A percentile compares a stretch with the other conserved stretches of the same genome.
Conservation (phyloP, 441 rosid genomes). For the Brassica balearica region DNA sequence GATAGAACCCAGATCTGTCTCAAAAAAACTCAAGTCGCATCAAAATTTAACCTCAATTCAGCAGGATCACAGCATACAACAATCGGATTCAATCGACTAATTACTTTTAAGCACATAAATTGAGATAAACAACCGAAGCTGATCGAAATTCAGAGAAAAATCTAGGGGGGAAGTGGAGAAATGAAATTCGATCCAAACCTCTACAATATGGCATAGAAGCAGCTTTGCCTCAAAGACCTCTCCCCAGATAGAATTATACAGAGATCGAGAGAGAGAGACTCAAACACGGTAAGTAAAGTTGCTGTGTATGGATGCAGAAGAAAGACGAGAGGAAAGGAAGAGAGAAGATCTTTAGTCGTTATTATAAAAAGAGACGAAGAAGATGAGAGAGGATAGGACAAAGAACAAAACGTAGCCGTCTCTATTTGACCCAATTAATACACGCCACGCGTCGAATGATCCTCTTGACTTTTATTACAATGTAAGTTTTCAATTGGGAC, state of each 20-base stretch:
- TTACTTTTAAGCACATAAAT: constrained; percentile 24
- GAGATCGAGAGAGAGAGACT: not conserved
- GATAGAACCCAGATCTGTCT: constrained; percentile 40
- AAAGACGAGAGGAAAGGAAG: not conserved
- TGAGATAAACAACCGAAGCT: constrained; percentile 39
- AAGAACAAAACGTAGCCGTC: constrained; percentile 2
- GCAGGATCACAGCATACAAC: constrained; percentile 16
- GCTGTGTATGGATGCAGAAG: not conserved
- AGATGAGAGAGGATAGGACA: constrained; percentile 7
- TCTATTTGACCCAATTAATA: not conserved
- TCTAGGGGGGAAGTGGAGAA: not conserved
- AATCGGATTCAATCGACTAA: constrained; percentile 16
- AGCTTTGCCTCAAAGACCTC: constrained; percentile 21
- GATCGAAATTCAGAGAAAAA: not conserved
- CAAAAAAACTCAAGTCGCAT: not conserved
- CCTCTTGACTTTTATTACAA: not conserved
- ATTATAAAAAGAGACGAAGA: not conserved
- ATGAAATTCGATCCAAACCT: constrained; percentile 49
- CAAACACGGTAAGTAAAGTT: constrained; percentile 1
- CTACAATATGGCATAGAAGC: constrained; percentile 41
- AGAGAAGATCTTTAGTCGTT: not conserved
- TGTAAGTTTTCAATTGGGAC: constrained; percentile 16
- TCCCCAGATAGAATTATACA: constrained; percentile 5
- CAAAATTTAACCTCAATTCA: constrained; percentile 32
- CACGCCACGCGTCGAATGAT: not conserved